Evolutionary conservation across 441 rosid species (phyloP).

Genomic region (Aleurites moluccanus): DNA sequence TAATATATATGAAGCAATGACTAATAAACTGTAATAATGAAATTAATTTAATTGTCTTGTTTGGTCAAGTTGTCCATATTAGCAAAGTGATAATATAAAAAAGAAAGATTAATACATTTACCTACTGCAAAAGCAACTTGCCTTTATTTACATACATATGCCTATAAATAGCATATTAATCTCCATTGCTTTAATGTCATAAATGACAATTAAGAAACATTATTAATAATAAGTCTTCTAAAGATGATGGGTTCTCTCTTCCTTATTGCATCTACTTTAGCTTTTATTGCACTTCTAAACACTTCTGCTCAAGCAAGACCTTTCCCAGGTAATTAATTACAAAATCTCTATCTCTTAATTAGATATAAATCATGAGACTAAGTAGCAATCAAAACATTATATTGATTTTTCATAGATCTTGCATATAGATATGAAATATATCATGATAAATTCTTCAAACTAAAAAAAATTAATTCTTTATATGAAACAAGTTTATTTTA

Average conservation of each 20-base stretch:
- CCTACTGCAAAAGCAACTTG: neutral
- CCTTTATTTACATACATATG: neutral
- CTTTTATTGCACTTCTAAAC: neutral
- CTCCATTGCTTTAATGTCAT: neutral
- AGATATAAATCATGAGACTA: neutral
- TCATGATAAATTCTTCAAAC: no score
- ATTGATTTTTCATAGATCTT: no score
- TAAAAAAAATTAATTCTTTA: no score
- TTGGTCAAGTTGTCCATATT: no score
- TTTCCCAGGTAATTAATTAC: neutral
- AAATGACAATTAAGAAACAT: neutral
- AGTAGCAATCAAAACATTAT: no score
- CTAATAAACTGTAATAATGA: no score
- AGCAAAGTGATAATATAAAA: no score
- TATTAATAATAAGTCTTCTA: neutral
- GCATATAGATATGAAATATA: no score
- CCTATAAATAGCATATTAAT: neutral
- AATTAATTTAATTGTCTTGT: no score
- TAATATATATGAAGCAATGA: no score
- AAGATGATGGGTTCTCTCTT: neutral
- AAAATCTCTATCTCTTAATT: neutral
- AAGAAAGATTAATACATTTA: neutral
- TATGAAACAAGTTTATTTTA: no score
- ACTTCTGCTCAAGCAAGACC: constrained; percentile 7
- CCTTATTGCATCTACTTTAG: constrained; percentile 3